Base-by-base conservation (phyloP, 176 grass and related monocot species). In the Oryza nivara region DNA sequence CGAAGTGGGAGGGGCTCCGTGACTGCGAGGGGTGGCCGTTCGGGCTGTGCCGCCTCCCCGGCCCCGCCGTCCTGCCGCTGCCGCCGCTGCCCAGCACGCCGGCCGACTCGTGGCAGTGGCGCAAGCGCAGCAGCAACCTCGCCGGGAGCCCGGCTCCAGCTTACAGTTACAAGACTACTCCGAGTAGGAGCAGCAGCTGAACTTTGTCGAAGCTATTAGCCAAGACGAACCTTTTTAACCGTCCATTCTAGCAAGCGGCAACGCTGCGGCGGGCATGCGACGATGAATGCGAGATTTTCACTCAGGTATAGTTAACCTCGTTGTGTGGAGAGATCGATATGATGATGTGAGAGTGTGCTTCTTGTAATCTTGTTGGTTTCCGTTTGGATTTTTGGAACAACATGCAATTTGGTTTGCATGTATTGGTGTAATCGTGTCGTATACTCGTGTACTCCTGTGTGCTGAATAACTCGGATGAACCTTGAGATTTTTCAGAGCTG, bases 1-100 rank as follows among this genome's bases (percentile, higher is more conserved):
- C 67, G 19, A 76, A 72, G 70, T 82, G 85, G 86, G 90, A 91
- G 38, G 84, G 89, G 34, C 89, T 99, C 67, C 87, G 46, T 12
- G 65, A 88, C 74, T 99, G 91, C 74, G 88, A 96, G n/a, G 97
- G 97, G 41, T 99, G 97, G 97, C 97, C 91, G 54, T 99, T 99
- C 77, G 97, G 97, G 28, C 86, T 99, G 47, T 94, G 88, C 78
- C 93, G 88, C 7, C 84, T 92, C 9, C 79, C 89, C 16, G 64
- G 79, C 54, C 79, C 89, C 20, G 52, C 82, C 54, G 52, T 91
- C 17, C 74, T 84, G 70, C 73, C 28, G 56, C 85, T 92, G 56
- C 96, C 91, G 11, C 97, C 97, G 66, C 77, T 96, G 86, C 97
- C 97, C 36, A 91, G 84, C 89, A 74, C 84, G 13, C 97, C 97